Percentiles rank a stretch among this genome's conserved stretches.
phyloP scores from a whole-genome alignment of 225 moss, liverwort and hornwort species.

The Straminergon stramineum region DNA sequence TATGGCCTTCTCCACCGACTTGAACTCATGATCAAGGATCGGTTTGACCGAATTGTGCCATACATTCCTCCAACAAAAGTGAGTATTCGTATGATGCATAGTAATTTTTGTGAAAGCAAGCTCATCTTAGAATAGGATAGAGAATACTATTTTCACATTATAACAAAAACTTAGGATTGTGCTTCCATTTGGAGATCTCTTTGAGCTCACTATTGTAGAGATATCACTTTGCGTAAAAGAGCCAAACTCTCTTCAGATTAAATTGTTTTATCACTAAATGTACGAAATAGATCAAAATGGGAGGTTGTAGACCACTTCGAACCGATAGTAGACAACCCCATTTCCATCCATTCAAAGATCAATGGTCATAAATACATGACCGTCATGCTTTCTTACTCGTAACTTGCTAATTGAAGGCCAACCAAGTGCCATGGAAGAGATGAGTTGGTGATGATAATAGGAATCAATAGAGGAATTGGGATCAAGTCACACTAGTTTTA shows the following conservation, averaged over 20 bases:
- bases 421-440: not conserved
- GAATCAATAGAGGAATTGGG: not conserved
- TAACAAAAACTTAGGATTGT: not conserved
- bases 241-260: not conserved
- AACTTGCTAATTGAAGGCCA: not conserved
- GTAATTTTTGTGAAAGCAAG: not conserved
- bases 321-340: not conserved
- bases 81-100: not conserved
- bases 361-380: not conserved
- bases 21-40: slow-evolving; percentile 57
- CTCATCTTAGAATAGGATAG: not conserved
- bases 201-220: not conserved
- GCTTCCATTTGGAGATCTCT: not conserved
- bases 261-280: not conserved
- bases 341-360: not conserved
- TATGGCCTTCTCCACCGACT: slow-evolving; percentile 25
- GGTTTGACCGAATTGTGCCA: slow-evolving; percentile 22
- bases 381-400: no score
- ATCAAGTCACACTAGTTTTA: not conserved
- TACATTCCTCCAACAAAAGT: slow-evolving; percentile 31
- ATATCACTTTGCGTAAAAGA: not conserved
- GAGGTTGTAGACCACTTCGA: not conserved
- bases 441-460: not conserved
- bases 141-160: not conserved
- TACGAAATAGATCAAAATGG: not conserved